These are phyloP conservation scores for Entomortierella parvispora DNA, from an alignment of 192 early-diverging fungal genomes.

Conservation along the genomic window DNA sequence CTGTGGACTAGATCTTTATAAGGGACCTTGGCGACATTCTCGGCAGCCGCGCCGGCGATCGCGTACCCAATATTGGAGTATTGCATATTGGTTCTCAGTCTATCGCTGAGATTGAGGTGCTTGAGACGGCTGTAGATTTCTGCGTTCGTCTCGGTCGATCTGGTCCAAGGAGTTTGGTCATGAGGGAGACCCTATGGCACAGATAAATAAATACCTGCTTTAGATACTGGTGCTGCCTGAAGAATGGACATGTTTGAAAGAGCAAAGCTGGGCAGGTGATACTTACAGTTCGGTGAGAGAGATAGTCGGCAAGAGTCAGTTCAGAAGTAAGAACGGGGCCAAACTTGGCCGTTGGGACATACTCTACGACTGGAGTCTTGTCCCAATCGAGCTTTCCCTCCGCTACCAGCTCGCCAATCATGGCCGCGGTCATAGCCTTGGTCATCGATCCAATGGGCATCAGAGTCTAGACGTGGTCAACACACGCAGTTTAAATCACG, in stretches of 20 bases:
- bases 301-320: slow-evolving; percentile 20
- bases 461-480: slow-evolving; percentile 7
- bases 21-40: slow-evolving; percentile 22
- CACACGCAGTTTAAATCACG: not conserved
- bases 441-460: slow-evolving; percentile 31
- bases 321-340: slow-evolving; percentile 13
- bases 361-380: slow-evolving; percentile 22
- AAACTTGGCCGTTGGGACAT: slow-evolving; percentile 11
- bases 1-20: slow-evolving; percentile 6
- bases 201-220: not conserved
- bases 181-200: slow-evolving; percentile 3
- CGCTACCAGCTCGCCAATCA: slow-evolving; percentile 26
- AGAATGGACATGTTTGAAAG: no score
- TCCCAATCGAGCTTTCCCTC: slow-evolving; percentile 38
- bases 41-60: slow-evolving; percentile 29
- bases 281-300: slow-evolving; percentile 39
- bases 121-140: slow-evolving; percentile 24
- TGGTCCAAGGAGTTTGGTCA: not conserved
- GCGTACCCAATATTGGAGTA: slow-evolving; percentile 22
- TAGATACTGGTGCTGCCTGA: not conserved
- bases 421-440: slow-evolving; percentile 20
- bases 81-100: not conserved
- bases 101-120: slow-evolving; percentile 7
- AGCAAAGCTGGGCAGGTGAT: not conserved
- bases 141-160: not conserved